phyloP scores from a whole-genome alignment of 1,284 basidiomycete genomes.

The Ganoderma leucocontextum region DNA sequence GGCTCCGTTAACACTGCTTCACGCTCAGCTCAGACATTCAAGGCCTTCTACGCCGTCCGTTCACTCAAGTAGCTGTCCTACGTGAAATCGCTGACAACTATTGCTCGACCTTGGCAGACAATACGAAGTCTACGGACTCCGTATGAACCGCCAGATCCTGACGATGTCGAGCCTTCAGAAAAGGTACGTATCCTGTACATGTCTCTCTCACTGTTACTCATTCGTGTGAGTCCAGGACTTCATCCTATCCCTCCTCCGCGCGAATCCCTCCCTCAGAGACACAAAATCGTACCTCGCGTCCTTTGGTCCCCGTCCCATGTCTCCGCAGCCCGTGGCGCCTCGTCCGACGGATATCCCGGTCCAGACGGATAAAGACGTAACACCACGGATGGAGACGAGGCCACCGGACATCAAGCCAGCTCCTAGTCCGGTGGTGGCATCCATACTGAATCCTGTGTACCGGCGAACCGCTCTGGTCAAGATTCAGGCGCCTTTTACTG shows the following conservation, averaged over 20 bases:
- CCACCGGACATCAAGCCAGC: constrained; percentile 41
- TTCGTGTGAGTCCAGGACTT: constrained; percentile 75
- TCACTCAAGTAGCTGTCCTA: neutral
- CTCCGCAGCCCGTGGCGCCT: constrained; percentile 35
- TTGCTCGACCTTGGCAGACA: constrained; percentile 46
- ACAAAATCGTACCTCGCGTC: constrained; percentile 89
- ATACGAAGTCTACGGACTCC: constrained; percentile 54
- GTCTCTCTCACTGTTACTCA: neutral
- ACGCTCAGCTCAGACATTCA: constrained; percentile 51
- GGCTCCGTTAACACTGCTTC: constrained; percentile 21
- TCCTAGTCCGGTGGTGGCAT: constrained; percentile 71
- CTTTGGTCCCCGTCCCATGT: constrained; percentile 68
- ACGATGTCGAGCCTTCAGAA: constrained; percentile 57
- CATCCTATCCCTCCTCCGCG: constrained; percentile 93
- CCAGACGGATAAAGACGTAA: constrained; percentile 29
- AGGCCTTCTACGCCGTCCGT: constrained; percentile 70
- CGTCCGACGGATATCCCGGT: constrained; percentile 26
- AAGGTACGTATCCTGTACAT: constrained; percentile 46
- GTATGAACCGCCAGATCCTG: constrained; percentile 47
- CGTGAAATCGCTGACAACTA: constrained; percentile 9
- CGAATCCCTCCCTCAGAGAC: constrained; percentile 93
- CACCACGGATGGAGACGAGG: constrained; percentile 30
- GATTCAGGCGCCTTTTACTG: constrained; percentile 96
- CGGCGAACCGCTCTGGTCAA: constrained; percentile 94
- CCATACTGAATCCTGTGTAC: constrained; percentile 86